phyloP scores from a whole-genome alignment of 257 asterid species.

The Paraleonurus japonicus region DNA sequence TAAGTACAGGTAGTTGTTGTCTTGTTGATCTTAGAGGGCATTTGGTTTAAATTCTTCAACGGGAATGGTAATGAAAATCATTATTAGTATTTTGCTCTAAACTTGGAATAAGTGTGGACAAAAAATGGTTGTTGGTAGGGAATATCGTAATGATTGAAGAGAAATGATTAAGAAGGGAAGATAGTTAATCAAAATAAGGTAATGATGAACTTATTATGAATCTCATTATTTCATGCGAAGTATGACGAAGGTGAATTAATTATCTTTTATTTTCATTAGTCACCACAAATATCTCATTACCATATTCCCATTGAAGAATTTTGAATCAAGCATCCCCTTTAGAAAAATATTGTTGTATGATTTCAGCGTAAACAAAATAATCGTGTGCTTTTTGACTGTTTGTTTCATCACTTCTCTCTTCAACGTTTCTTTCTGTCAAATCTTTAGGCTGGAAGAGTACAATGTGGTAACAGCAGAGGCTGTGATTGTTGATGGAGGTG shows the following conservation, averaged over 20 bases:
- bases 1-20: not conserved
- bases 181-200: not conserved
- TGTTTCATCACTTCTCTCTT: not conserved
- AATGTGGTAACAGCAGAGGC: constrained; percentile 64
- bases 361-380: not conserved
- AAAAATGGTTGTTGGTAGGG: not conserved
- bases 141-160: not conserved
- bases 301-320: not conserved
- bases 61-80: not conserved
- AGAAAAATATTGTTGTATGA: not conserved
- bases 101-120: not conserved
- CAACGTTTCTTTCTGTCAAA: not conserved
- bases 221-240: not conserved
- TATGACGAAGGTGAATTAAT: too few species aligned
- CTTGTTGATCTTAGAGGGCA: not conserved
- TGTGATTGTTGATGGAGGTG: constrained; percentile 62
- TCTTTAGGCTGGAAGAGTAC: constrained; percentile 70
- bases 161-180: not conserved
- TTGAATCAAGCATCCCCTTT: too few species aligned
- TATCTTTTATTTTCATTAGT: not conserved
- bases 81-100: too few species aligned
- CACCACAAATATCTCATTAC: not conserved
- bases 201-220: not conserved
- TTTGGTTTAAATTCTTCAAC: not conserved
- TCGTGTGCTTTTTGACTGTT: not conserved